A percentile compares a stretch with the other conserved stretches of the same genome.
Conservation (phyloP, 148 eudicot genomes). For the Rhododendron griersonianum region DNA sequence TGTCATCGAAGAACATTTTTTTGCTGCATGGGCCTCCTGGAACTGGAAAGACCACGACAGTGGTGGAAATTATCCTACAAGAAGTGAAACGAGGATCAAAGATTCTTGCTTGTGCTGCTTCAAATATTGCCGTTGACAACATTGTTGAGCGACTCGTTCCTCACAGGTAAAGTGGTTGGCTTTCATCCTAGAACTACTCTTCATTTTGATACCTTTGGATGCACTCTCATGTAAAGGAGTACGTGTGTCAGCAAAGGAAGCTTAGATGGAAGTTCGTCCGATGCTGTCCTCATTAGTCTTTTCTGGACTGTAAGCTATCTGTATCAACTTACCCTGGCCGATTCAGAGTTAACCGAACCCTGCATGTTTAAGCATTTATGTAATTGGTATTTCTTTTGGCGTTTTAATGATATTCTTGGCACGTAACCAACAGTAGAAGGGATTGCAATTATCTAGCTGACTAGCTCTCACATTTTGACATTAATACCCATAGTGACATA, state of each 20-base stretch:
- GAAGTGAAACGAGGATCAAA: constrained; percentile 98
- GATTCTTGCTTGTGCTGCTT: constrained; percentile 99
- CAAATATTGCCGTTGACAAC: constrained; percentile 97
- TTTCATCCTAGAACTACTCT: background rate
- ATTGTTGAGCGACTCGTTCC: constrained; percentile 88
- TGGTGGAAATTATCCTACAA: constrained; percentile 90
- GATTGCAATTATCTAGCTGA: background rate
- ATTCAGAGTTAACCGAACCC: background rate
- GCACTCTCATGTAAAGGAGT: background rate
- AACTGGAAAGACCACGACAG: constrained; percentile 96
- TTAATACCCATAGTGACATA: background rate
- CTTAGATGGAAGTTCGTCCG: background rate
- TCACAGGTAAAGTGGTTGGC: constrained; percentile 54
- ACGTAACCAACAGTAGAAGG: background rate
- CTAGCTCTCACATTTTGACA: background rate
- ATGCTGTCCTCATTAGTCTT: background rate
- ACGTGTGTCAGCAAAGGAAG: background rate
- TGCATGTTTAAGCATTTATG: background rate
- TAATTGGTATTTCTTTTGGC: background rate
- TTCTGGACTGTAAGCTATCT: background rate
- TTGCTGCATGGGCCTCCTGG: constrained; percentile 99
- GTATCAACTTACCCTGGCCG: background rate
- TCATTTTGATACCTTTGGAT: background rate
- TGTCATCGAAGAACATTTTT: constrained; percentile 84
- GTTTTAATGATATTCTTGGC: background rate